phyloP scores from a whole-genome alignment of 2,329 filamentous ascomycete genomes.

The Metarhizium robertsii region DNA sequence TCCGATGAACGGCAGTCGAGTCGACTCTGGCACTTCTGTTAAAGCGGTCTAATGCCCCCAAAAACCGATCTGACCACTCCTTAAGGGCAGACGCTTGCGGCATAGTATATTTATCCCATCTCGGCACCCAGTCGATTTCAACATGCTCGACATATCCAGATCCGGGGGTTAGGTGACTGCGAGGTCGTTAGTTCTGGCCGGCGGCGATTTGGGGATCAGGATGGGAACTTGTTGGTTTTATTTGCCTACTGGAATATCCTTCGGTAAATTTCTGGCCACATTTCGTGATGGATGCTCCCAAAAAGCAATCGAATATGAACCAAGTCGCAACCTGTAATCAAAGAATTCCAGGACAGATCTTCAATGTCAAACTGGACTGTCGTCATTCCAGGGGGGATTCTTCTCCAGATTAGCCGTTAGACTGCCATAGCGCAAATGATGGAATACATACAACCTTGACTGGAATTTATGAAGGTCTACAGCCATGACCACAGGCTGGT shows the following conservation, averaged over 20 bases:
- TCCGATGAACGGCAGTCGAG: slow-evolving; percentile 38
- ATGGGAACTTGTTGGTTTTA: not conserved
- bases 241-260: slow-evolving; percentile 54
- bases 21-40: slow-evolving; percentile 57
- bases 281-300: slow-evolving; percentile 60
- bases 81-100: slow-evolving; percentile 46
- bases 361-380: slow-evolving; percentile 66
- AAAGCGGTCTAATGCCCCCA: slow-evolving; percentile 56
- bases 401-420: slow-evolving; percentile 24
- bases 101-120: slow-evolving; percentile 57
- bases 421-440: too few relatives aligned
- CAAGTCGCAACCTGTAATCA: slow-evolving; percentile 57
- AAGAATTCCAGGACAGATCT: slow-evolving; percentile 48
- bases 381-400: slow-evolving; percentile 54
- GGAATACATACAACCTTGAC: slow-evolving; percentile 25
- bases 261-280: slow-evolving; percentile 64
- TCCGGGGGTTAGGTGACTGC: slow-evolving; percentile 66
- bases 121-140: slow-evolving; percentile 76
- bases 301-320: slow-evolving; percentile 74
- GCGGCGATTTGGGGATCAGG: not conserved
- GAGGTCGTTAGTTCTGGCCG: not conserved
- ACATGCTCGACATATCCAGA: slow-evolving; percentile 75
- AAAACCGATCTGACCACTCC: slow-evolving; percentile 62
- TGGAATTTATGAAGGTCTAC: slow-evolving; percentile 32
- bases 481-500: slow-evolving; percentile 20